Percentiles rank a stretch among this genome's conserved stretches.
These are phyloP conservation scores for Candida namnaoensis DNA, from an alignment of 805 yeast genomes.

Conservation along the genomic window DNA sequence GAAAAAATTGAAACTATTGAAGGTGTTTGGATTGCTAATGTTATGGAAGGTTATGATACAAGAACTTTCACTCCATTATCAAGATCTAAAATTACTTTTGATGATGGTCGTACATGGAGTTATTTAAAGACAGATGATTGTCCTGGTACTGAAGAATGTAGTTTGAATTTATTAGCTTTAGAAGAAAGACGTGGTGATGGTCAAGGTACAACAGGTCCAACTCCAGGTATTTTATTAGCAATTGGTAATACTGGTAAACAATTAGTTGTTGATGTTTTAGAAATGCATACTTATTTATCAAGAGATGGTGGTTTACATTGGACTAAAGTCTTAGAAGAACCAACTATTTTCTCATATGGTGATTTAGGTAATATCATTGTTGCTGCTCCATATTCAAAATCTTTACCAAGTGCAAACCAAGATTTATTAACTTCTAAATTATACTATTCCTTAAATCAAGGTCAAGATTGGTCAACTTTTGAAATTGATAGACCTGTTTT, in stretches of 20 bases:
- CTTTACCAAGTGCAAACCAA: neutral
- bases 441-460: constrained; percentile 66
- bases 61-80: constrained; percentile 9
- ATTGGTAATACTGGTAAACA: constrained; percentile 28
- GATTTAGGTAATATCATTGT: constrained; percentile 72
- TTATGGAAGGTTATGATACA: constrained; percentile 13
- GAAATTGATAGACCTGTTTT: constrained; percentile 34
- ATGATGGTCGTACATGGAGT: constrained; percentile 30
- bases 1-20: constrained; percentile 43
- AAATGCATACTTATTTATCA: constrained; percentile 49
- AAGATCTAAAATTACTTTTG: constrained; percentile 26
- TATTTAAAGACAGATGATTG: constrained; percentile 19
- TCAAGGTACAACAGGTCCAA: constrained; percentile 20
- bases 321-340: constrained; percentile 43
- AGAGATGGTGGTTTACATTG: constrained; percentile 78
- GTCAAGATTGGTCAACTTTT: constrained; percentile 47
- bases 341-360: constrained; percentile 54
- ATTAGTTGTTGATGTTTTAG: constrained; percentile 7
- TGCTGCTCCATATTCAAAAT: constrained; percentile 28
- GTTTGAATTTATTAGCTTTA: constrained; percentile 26
- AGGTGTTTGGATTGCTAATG: constrained; percentile 54
- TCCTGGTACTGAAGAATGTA: constrained; percentile 18
- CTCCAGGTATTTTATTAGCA: constrained; percentile 37
- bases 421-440: constrained; percentile 22
- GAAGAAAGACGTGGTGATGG: constrained; percentile 23